Conservation (phyloP, 2,329 filamentous ascomycete genomes). For the Trichoderma atroviride region DNA sequence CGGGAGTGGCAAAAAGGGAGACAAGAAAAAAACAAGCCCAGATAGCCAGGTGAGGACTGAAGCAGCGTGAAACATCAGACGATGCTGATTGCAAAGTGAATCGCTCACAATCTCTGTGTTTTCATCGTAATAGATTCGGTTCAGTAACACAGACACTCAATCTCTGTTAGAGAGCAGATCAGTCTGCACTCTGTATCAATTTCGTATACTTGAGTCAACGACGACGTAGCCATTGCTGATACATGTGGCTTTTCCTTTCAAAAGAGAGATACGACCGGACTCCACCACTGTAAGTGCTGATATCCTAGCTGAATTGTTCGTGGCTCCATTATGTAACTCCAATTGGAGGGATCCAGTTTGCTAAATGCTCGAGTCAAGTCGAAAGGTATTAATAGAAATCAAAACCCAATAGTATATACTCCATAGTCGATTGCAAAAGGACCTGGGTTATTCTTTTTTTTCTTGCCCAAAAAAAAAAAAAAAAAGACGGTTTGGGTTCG, state of each 20-base stretch:
- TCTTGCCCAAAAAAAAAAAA: not conserved
- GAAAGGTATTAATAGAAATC: slow-evolving; percentile 4
- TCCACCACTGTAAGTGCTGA: slow-evolving; percentile 16
- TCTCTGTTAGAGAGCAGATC: not conserved
- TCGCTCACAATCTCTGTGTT: not conserved
- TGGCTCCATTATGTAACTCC: slow-evolving; percentile 1
- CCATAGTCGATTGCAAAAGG: not conserved
- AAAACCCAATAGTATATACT: not conserved
- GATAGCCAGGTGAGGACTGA: not conserved
- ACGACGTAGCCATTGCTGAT: not conserved
- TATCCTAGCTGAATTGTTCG: slow-evolving; percentile 4
- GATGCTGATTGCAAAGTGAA: not conserved
- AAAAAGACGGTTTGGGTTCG: not conserved
- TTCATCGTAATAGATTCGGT: not conserved
- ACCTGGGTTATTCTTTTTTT: not conserved
- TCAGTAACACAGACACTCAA: not conserved
- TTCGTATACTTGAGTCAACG: not conserved
- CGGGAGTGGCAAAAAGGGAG: not conserved
- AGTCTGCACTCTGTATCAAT: not conserved
- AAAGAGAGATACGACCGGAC: not conserved
- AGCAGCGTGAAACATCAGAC: not conserved
- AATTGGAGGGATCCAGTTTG: slow-evolving; percentile 14
- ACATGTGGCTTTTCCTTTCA: not conserved
- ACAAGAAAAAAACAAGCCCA: not conserved
- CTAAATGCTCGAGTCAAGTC: slow-evolving; percentile 9